Conservation (phyloP, 2,329 filamentous ascomycete species). For the Arthrinium puccinioides region DNA sequence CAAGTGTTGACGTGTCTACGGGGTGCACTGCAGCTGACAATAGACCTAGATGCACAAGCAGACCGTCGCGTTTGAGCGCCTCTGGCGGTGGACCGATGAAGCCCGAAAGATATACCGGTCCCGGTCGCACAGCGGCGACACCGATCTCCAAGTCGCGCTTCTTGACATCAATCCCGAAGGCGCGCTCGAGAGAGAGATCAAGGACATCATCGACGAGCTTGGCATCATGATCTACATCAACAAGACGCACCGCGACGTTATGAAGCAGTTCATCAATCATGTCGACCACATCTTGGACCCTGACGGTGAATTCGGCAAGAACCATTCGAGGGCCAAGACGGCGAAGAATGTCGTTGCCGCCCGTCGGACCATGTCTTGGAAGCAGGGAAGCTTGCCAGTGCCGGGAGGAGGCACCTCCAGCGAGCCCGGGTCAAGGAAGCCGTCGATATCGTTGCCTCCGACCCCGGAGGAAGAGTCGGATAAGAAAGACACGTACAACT, state of each 20-base stretch:
- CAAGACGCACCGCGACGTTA: slow-evolving; percentile 25
- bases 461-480: too few species aligned
- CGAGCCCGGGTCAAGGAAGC: neutral
- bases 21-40: neutral
- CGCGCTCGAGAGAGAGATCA: slow-evolving; percentile 33
- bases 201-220: slow-evolving; percentile 40
- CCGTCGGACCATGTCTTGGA: neutral
- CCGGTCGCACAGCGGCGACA: slow-evolving; percentile 11
- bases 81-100: slow-evolving; percentile 27
- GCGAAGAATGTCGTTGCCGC: too few species aligned
- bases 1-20: slow-evolving; percentile 15
- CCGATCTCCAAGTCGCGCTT: slow-evolving; percentile 19
- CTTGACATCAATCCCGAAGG: slow-evolving; percentile 36
- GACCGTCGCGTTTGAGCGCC: slow-evolving; percentile 26
- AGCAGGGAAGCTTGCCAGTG: slow-evolving; percentile 3
- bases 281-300: slow-evolving; percentile 15
- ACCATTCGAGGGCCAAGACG: too few species aligned
- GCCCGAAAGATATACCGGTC: slow-evolving; percentile 14
- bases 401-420: too few species aligned
- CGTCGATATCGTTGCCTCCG: too few species aligned
- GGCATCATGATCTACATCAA: slow-evolving; percentile 36
- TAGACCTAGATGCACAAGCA: slow-evolving; percentile 27
- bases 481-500: slow-evolving; percentile 8
- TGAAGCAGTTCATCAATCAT: slow-evolving; percentile 19
- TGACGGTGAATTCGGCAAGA: slow-evolving; percentile 11